Conservation (phyloP, 352 stramenopile genomes). For the Peronospora belbahrii region DNA sequence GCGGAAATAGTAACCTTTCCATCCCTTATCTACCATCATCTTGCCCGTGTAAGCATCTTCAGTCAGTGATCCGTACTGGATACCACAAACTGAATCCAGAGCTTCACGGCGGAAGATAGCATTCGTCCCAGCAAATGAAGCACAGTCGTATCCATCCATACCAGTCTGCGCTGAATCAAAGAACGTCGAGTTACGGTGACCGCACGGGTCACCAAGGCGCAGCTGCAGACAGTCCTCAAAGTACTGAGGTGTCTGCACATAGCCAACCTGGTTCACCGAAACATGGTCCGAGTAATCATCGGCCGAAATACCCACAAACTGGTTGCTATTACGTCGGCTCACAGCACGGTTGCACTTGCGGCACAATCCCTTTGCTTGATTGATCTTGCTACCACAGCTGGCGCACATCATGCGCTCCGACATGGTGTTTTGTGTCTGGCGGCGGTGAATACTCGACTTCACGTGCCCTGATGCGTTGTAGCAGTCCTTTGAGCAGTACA, state of each 20-base stretch:
- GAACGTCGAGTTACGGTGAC: conserved; percentile 67
- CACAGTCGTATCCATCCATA: conserved; percentile 66
- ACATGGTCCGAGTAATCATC: conserved; percentile 71
- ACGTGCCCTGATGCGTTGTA: conserved; percentile 62
- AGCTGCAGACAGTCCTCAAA: conserved; percentile 65
- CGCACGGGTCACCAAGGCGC: conserved; percentile 49
- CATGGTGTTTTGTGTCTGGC: conserved; percentile 62
- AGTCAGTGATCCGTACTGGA: too few relatives aligned
- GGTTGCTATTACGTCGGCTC: conserved; percentile 28
- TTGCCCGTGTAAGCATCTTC: too few relatives aligned
- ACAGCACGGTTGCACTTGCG: conserved; percentile 48
- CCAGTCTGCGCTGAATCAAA: conserved; percentile 66
- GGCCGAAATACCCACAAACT: conserved; percentile 42
- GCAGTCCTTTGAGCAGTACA: conserved; percentile 76
- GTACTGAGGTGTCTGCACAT: conserved; percentile 69
- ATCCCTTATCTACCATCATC: conserved; percentile 78
- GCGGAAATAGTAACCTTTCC: conserved; percentile 71
- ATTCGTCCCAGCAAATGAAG: too few relatives aligned
- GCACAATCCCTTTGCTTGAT: conserved; percentile 56
- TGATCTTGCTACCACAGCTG: conserved; percentile 57
- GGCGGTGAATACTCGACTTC: conserved; percentile 55
- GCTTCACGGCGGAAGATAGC: too few relatives aligned
- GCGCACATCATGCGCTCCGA: conserved; percentile 54
- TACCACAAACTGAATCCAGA: too few relatives aligned
- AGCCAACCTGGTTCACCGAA: conserved; percentile 60